phyloP scores from a whole-genome alignment of 306 rosid genomes.

The Canavalia ensiformis region DNA sequence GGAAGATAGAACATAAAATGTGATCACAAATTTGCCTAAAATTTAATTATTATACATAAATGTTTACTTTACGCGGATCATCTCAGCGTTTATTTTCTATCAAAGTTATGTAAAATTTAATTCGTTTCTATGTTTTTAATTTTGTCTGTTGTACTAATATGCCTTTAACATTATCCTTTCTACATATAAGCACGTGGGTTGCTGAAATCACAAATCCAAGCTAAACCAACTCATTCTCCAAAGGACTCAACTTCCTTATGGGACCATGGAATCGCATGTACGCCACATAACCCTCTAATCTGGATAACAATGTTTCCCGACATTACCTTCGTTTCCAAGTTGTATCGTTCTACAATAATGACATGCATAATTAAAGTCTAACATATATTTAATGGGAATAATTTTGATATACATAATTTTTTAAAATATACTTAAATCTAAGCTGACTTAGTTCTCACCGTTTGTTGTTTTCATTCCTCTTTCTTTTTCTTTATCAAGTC shows the following conservation, averaged over 20 bases:
- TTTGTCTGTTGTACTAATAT: neutral
- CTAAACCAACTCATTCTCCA: neutral
- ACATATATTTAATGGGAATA: neutral
- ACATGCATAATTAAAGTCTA: neutral
- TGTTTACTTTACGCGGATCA: neutral
- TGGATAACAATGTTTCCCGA: slow-evolving; percentile 13
- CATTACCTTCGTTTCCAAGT: slow-evolving; percentile 5
- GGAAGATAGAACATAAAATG: neutral
- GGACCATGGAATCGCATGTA: neutral
- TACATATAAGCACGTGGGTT: neutral
- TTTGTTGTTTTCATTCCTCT: neutral
- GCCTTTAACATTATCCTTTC: neutral
- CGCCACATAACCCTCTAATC: neutral
- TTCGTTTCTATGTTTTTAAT: neutral
- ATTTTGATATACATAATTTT: neutral
- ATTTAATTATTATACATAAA: neutral
- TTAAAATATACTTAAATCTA: neutral
- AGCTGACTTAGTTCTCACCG: neutral
- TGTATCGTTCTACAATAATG: slow-evolving; percentile 1
- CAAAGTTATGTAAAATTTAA: neutral
- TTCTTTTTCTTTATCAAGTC: neutral
- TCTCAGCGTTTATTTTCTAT: neutral
- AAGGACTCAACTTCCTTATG: slow-evolving; percentile 2
- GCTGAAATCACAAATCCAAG: neutral
- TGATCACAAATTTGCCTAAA: neutral